A percentile compares a stretch with the other conserved stretches of the same genome.
Conservation (phyloP, 495 filamentous ascomycete genomes). For the Aspergillus funiculosus region DNA sequence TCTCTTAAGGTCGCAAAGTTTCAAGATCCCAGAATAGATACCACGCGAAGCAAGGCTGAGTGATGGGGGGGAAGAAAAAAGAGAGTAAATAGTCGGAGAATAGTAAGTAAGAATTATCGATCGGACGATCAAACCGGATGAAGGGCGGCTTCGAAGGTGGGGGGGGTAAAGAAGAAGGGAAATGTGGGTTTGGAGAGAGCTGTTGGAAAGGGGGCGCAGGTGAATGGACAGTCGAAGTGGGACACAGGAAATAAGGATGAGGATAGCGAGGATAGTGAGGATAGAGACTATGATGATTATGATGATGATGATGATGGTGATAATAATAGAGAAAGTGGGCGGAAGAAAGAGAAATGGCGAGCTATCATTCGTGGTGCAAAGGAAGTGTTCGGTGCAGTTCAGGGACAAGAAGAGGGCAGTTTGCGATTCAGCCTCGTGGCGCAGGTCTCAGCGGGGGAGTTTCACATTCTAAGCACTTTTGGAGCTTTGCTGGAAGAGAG, state of each 20-base stretch:
- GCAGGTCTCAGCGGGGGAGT: no score
- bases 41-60: constrained; percentile 24
- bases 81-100: no score
- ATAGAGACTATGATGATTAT: constrained; percentile 2
- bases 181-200: constrained; percentile 4
- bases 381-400: constrained; percentile 8
- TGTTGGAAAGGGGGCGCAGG: constrained; percentile 4
- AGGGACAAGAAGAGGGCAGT: constrained; percentile 14
- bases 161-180: constrained; percentile 6
- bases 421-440: constrained; percentile 30
- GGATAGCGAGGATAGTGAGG: not conserved
- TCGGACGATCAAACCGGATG: constrained; percentile 6
- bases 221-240: constrained; percentile 5
- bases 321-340: not conserved
- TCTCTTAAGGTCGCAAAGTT: constrained; percentile 13
- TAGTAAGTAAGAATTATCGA: constrained; percentile 12
- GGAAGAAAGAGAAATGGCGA: not conserved
- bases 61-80: constrained; percentile 8
- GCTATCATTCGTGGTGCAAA: constrained; percentile 14
- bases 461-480: no score
- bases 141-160: constrained; percentile 5
- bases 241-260: constrained; percentile 1
- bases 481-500: no score
- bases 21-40: constrained; percentile 24
- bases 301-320: not conserved